These are phyloP conservation scores for Colletotrichum sp. DNA, from an alignment of 2,329 filamentous ascomycete species.

Conservation along the genomic window DNA sequence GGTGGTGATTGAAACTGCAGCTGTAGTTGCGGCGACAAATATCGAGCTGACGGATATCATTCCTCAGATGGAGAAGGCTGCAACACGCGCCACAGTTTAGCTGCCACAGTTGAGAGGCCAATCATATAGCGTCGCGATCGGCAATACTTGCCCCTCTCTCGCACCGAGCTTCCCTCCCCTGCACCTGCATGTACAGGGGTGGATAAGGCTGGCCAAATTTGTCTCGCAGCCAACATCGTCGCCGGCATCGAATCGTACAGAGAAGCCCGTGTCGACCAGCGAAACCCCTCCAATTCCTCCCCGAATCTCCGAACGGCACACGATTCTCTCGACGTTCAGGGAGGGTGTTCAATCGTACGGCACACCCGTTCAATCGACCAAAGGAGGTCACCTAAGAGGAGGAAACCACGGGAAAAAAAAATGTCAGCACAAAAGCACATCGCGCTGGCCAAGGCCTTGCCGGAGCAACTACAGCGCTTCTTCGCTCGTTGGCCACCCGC, in stretches of 20 bases:
- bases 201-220: constrained; percentile 18
- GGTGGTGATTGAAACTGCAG: neutral
- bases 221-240: neutral
- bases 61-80: constrained; percentile 1
- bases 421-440: constrained; percentile 39
- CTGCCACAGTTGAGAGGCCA: neutral
- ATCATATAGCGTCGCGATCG: neutral
- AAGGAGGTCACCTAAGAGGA: neutral
- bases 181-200: constrained; percentile 18
- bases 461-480: constrained; percentile 80
- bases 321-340: neutral
- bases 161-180: neutral
- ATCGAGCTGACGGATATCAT: neutral
- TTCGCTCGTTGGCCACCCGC: constrained; percentile 87
- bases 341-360: neutral
- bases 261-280: neutral
- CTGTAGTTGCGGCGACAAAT: neutral
- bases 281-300: neutral
- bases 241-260: neutral
- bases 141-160: constrained; percentile 6
- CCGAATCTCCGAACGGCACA: neutral
- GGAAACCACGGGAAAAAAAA: neutral
- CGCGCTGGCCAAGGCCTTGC: constrained; percentile 74
- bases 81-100: neutral
- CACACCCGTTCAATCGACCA: neutral